Evolutionary conservation across 352 stramenopile species (phyloP).

Genomic region (Phytophthora brassicae): DNA sequence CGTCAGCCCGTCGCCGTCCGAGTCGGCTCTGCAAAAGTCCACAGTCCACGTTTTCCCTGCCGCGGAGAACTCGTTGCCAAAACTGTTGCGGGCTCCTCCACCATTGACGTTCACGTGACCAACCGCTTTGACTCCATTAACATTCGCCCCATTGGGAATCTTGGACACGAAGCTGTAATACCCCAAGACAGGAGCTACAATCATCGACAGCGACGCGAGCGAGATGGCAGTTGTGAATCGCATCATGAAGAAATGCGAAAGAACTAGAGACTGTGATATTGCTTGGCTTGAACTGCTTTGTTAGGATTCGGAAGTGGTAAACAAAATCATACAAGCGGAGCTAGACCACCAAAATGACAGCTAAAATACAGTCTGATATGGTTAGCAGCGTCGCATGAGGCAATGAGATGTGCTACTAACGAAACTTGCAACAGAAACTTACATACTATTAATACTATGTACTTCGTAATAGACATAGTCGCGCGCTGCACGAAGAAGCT

Average conservation of each 20-base stretch:
- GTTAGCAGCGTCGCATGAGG: not conserved
- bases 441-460: too few species aligned
- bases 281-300: conserved; percentile 1
- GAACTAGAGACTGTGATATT: not conserved
- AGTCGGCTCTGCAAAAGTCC: conserved; percentile 27
- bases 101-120: conserved; percentile 22
- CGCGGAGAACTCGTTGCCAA: conserved; percentile 28
- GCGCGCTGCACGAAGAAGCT: too few species aligned
- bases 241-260: conserved; percentile 4
- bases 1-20: conserved; percentile 33
- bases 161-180: conserved; percentile 9
- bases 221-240: not conserved
- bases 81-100: conserved; percentile 20
- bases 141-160: conserved; percentile 36
- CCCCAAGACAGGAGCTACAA: conserved; percentile 8
- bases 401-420: not conserved
- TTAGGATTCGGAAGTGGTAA: too few species aligned
- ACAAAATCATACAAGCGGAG: too few species aligned
- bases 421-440: not conserved
- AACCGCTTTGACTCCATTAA: conserved; percentile 24
- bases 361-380: not conserved
- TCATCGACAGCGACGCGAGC: not conserved
- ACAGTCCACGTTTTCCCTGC: conserved; percentile 26
- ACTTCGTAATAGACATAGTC: too few species aligned
- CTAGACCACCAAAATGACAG: not conserved